phyloP scores from a whole-genome alignment of 208 protist genomes.

The Leishmania lainsoni region DNA sequence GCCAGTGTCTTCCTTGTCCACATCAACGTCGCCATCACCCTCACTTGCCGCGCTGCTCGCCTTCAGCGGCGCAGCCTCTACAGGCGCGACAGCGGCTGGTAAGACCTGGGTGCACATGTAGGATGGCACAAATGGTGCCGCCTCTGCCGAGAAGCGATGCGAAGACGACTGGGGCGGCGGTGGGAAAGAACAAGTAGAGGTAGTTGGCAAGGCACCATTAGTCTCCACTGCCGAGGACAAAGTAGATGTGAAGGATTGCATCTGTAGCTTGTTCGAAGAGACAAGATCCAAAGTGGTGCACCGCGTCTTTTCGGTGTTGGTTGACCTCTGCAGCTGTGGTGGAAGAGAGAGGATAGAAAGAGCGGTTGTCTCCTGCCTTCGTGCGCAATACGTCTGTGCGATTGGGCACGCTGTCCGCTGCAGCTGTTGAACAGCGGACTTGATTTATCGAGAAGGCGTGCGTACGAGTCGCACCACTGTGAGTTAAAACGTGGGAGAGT shows the following conservation, averaged over 20 bases:
- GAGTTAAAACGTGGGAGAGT: neutral
- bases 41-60: neutral
- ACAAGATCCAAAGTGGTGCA: neutral
- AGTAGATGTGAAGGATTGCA: neutral
- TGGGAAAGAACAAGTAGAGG: neutral
- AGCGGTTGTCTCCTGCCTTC: neutral
- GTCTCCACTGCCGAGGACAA: neutral
- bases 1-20: neutral
- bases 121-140: constrained; percentile 59
- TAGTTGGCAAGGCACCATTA: neutral
- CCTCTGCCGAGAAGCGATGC: constrained; percentile 56
- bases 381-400: neutral
- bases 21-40: neutral
- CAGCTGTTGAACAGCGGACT: neutral
- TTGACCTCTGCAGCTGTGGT: neutral
- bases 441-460: neutral
- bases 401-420: neutral
- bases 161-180: neutral
- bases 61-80: neutral
- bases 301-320: neutral
- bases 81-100: constrained; percentile 1
- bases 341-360: neutral
- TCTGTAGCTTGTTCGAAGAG: neutral
- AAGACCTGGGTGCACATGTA: constrained; percentile 35
- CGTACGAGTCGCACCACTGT: neutral